These are phyloP conservation scores for Spathaspora arborariae DNA, from an alignment of 805 yeast species.

Conservation along the genomic window DNA sequence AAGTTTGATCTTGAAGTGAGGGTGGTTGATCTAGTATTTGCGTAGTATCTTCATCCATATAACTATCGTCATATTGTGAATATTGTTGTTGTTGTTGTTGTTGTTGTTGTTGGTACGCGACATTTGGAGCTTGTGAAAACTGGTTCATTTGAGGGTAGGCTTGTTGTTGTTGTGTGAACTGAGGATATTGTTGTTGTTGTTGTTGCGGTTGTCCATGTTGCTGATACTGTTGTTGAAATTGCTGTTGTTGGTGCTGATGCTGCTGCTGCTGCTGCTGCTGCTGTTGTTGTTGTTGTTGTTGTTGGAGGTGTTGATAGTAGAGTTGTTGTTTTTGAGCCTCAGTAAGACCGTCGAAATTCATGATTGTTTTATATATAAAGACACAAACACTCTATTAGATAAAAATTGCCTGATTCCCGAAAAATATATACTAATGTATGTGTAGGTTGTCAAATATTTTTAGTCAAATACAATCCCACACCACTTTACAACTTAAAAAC, in stretches of 20 bases:
- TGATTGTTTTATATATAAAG: too few relatives aligned
- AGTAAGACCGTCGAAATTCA: constrained; percentile 27
- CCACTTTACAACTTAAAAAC: background rate
- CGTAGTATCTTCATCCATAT: constrained; percentile 39
- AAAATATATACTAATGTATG: background rate
- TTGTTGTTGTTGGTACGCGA: constrained; percentile 9
- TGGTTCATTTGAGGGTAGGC: constrained; percentile 16
- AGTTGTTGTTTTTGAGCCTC: constrained; percentile 31
- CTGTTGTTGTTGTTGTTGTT: constrained; percentile 10
- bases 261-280: constrained; percentile 13
- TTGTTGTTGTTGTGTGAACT: constrained; percentile 5
- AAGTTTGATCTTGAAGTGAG: constrained; percentile 2
- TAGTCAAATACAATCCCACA: background rate
- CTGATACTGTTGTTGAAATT: constrained; percentile 8
- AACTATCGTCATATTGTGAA: constrained; percentile 22
- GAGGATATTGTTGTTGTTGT: constrained; percentile 12
- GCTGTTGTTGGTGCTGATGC: constrained; percentile 10
- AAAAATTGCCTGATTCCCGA: background rate
- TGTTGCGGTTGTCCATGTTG: constrained; percentile 16
- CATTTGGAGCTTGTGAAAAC: constrained; percentile 6
- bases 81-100: constrained; percentile 12
- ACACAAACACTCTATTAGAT: background rate
- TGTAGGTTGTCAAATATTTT: background rate
- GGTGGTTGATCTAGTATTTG: constrained; percentile 15
- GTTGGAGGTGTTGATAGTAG: constrained; percentile 21